phyloP scores from a whole-genome alignment of 2,329 filamentous ascomycete genomes.

The Fusarium solani-melongenae region DNA sequence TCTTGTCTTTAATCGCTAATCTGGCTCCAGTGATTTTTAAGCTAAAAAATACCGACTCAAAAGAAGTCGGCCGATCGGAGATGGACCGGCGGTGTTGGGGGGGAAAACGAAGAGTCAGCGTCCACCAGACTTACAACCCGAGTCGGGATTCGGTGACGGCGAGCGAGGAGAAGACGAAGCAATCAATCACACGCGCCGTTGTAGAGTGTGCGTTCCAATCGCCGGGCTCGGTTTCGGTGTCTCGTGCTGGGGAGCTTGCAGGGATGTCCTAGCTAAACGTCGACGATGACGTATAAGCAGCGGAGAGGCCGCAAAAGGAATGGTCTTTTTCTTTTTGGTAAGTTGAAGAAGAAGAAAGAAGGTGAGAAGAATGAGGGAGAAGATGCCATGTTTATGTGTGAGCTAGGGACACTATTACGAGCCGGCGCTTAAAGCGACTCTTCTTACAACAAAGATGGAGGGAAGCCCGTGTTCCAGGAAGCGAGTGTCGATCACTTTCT shows the following conservation, averaged over 20 bases:
- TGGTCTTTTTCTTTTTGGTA: not conserved
- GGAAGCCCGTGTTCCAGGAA: not conserved
- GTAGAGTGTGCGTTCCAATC: slow-evolving; percentile 3
- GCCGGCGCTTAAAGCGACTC: not conserved
- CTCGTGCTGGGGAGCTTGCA: slow-evolving; percentile 17
- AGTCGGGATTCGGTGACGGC: slow-evolving; percentile 10
- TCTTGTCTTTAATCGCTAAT: not conserved
- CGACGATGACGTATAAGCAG: slow-evolving; percentile 25
- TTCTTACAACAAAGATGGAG: not conserved
- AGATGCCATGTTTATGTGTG: not conserved
- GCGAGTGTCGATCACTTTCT: slow-evolving; percentile 1
- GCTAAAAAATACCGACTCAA: not conserved
- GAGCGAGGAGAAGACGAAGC: not conserved
- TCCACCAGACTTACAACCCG: slow-evolving; percentile 1
- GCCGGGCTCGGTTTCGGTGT: slow-evolving; percentile 11
- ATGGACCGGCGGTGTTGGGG: not conserved
- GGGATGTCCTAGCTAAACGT: slow-evolving; percentile 22
- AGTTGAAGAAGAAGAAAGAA: not conserved
- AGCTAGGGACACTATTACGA: not conserved
- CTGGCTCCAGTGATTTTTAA: not conserved
- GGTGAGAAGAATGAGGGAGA: not conserved
- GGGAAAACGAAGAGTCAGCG: not conserved
- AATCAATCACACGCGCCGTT: slow-evolving; percentile 19
- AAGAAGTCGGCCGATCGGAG: not conserved
- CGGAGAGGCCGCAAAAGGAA: not conserved